Evolutionary conservation across 1,284 basidiomycete species (phyloP).

Genomic region (Apiotrichum brassicae): DNA sequence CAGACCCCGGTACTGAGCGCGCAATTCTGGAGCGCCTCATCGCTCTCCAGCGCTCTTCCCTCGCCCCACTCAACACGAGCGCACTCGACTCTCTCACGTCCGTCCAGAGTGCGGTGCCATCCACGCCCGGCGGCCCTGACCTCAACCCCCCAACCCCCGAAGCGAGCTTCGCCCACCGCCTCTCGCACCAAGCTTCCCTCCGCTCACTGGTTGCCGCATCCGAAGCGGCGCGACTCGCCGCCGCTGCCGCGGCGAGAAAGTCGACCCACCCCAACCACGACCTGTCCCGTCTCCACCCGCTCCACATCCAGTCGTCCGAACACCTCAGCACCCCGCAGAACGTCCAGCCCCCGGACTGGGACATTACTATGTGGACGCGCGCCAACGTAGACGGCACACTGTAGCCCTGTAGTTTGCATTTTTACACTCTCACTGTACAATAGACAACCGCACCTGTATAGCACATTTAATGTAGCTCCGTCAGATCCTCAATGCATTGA

Average conservation of each 20-base stretch:
- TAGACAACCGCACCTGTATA: too few relatives aligned
- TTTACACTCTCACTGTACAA: too few relatives aligned
- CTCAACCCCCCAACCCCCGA: neutral
- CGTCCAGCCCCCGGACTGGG: constrained; percentile 1
- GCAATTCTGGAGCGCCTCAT: neutral
- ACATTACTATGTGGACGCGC: neutral
- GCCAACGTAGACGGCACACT: constrained; percentile 2
- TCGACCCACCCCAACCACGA: neutral
- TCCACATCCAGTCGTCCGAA: neutral
- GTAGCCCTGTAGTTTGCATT: too few relatives aligned
- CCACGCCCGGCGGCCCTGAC: neutral
- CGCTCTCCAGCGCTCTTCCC: neutral
- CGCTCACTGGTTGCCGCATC: neutral
- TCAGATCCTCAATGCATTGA: too few relatives aligned
- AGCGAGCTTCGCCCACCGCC: neutral
- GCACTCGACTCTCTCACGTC: neutral
- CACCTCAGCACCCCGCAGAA: neutral
- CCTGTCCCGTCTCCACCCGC: neutral
- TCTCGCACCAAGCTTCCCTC: neutral
- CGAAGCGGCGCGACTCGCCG: too few relatives aligned
- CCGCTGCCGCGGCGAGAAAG: too few relatives aligned
- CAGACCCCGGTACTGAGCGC: neutral
- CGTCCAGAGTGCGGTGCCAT: neutral
- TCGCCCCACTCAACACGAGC: neutral
- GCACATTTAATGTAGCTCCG: too few relatives aligned